Evolutionary conservation across 1,284 basidiomycete genomes (phyloP).

Genomic region (Sphaerobolus stellatus): DNA sequence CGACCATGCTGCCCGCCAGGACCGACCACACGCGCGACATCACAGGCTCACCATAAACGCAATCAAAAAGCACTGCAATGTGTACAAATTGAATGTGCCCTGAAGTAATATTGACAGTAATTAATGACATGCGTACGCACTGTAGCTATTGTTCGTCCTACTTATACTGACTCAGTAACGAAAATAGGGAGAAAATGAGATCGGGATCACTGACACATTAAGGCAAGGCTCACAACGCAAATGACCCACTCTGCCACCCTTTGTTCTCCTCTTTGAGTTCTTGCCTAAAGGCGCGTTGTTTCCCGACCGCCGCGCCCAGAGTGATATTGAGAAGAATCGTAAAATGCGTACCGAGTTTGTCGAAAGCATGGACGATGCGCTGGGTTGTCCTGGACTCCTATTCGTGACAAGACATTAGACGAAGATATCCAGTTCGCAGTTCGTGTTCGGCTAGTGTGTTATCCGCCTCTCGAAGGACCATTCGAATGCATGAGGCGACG

Average conservation of each 20-base stretch:
- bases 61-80: no score
- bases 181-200: no score
- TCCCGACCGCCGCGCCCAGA: slow-evolving; percentile 13
- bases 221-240: no score
- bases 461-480: slow-evolving; percentile 26
- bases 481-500: slow-evolving; percentile 27
- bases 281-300: slow-evolving; percentile 19
- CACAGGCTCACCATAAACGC: no score
- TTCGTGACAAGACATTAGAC: slow-evolving; percentile 35
- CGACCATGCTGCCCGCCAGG: no score
- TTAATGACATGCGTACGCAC: no score
- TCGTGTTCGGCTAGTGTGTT: slow-evolving; percentile 29
- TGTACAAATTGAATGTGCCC: no score
- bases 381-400: slow-evolving; percentile 36
- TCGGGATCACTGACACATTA: no score
- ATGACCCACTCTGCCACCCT: slow-evolving; percentile 32
- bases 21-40: no score
- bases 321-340: slow-evolving; percentile 15
- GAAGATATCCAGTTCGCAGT: slow-evolving; percentile 35
- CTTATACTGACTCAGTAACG: no score
- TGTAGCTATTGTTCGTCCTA: no score
- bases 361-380: slow-evolving; percentile 34
- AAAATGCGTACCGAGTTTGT: slow-evolving; percentile 26
- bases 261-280: slow-evolving; percentile 24
- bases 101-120: no score